phyloP scores from a whole-genome alignment of 2,329 filamentous ascomycete genomes.

The Ophiostoma pallidulum region DNA sequence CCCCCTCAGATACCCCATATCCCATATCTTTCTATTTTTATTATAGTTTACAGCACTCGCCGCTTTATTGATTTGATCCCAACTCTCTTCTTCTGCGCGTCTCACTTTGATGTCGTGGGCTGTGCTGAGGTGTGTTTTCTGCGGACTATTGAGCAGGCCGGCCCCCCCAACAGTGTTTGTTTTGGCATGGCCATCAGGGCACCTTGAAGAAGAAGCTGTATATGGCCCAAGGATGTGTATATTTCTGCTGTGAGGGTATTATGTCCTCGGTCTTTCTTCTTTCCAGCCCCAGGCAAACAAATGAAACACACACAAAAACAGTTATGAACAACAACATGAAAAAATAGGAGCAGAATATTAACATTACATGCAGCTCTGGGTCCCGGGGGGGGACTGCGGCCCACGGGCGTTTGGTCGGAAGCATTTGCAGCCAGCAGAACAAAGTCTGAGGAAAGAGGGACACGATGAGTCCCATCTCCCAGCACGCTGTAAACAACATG shows the following conservation, averaged over 20 bases:
- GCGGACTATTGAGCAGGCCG: too few relatives aligned
- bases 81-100: background rate
- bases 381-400: too few relatives aligned
- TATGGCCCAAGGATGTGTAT: background rate
- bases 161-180: too few relatives aligned
- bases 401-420: too few relatives aligned
- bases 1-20: slow-evolving; percentile 11
- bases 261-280: background rate
- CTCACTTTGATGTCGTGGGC: too few relatives aligned
- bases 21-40: background rate
- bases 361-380: slow-evolving; percentile 1
- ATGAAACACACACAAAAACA: too few relatives aligned
- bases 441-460: background rate
- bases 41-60: background rate
- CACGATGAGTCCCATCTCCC: too few relatives aligned
- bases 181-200: too few relatives aligned
- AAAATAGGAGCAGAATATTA: slow-evolving; percentile 2
- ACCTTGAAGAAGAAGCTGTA: too few relatives aligned
- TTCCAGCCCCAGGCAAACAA: background rate
- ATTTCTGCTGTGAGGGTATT: background rate
- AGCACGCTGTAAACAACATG: too few relatives aligned
- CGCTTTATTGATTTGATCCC: slow-evolving; percentile 1
- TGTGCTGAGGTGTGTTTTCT: too few relatives aligned
- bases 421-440: background rate
- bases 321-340: too few relatives aligned